Conservation (phyloP, 2,329 filamentous ascomycete genomes). For the Cordyceps cateniannulata region DNA sequence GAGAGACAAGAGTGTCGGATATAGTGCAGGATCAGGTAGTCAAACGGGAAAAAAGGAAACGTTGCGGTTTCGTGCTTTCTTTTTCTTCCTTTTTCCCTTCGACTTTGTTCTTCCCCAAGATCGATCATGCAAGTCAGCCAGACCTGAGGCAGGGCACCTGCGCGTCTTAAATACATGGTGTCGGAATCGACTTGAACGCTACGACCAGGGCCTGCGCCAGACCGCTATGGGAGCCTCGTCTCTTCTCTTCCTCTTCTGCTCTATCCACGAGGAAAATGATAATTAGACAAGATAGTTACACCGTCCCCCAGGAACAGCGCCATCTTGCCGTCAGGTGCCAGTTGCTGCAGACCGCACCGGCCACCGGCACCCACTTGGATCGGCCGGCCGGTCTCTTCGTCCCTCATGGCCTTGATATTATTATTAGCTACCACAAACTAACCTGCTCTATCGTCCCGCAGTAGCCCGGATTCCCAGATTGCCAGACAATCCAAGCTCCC, state of each 20-base stretch:
- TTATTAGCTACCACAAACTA: not conserved
- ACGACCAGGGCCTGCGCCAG: not conserved
- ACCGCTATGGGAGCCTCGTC: not conserved
- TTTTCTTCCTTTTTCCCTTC: not conserved
- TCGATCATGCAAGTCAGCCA: slow-evolving; percentile 5
- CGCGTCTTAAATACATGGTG: not conserved
- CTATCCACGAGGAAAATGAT: too few species aligned
- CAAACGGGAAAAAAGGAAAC: not conserved
- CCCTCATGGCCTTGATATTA: not conserved
- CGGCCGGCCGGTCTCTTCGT: not conserved
- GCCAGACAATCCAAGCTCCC: not conserved
- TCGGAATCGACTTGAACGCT: not conserved
- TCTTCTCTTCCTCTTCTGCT: not conserved
- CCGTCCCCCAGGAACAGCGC: not conserved
- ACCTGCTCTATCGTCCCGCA: too few species aligned
- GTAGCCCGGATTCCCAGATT: not conserved
- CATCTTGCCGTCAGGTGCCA: not conserved
- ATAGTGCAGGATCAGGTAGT: slow-evolving; percentile 6
- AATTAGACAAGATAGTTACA: not conserved
- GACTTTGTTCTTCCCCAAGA: not conserved
- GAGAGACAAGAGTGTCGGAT: slow-evolving; percentile 2
- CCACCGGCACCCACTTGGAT: not conserved
- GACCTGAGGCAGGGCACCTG: not conserved
- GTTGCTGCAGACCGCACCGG: slow-evolving; percentile 4
- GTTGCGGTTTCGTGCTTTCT: not conserved